Base-by-base conservation (phyloP, 2,329 filamentous ascomycete species). In the Clarireedia paspali region DNA sequence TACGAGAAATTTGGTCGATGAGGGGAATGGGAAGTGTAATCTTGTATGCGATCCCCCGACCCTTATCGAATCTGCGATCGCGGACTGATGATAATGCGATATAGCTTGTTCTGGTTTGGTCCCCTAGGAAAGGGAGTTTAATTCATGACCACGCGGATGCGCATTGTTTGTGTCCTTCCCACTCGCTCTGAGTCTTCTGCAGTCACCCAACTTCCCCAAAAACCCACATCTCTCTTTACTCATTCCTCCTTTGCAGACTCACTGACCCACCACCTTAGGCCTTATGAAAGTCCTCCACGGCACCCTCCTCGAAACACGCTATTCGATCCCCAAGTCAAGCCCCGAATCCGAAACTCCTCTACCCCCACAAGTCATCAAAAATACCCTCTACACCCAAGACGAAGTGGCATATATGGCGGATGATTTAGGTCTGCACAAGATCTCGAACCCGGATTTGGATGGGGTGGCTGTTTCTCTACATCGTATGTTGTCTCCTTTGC, bases 21-120 rank as follows among this genome's bases (percentile, higher is more conserved):
- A 91, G 68, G 89, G 91, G 2, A 96, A 96, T 64, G 90, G 84
- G 12, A 78, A 79, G 61, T 76, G 74, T 66, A 80, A 79, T 63
- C 63, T 79, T 62, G 77, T 79, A 70, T 61, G 74, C 63, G 26
- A 9, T 10, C 6, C 4, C 12, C 10, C 4, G n/a, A 10, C 5
- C 4, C 24, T 17, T 10, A 46, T 6, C 36, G 39, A 24, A 57
- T 17, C 20, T 20, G n/a, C 10, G 24, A 12, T 46, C 24, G 5
- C 27, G 17, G 10, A 20, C 20, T 20, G 40, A 17, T 44, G 40
- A 44, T 44, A 20, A 5, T 44, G 12, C 14, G 40, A 6, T 51
- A 14, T 39, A 96, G 96, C 89, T 95, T 87, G 76, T 84, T 92
- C 81, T 95, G 42, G 90, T 95, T 45, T 96, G 91, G 91, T 85